Evolutionary conservation across 2,329 filamentous ascomycete species (phyloP), one percentile per base, ranked within the genome.

Genomic region (Karstenula rhodostoma): DNA sequence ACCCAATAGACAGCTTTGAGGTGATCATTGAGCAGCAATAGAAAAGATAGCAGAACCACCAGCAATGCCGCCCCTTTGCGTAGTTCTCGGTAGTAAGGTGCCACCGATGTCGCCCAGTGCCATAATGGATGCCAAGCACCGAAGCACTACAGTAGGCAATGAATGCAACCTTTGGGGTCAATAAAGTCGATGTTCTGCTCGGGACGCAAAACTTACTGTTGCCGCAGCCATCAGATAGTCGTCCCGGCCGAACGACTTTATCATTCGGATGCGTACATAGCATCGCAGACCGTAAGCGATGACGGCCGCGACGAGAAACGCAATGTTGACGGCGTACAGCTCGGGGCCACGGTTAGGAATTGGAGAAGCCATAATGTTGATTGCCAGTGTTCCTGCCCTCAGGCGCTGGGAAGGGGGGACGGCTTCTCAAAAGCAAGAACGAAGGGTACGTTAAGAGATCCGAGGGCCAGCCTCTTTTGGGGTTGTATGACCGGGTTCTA

Each of bases 211-310:
- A 63, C 72, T 64, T 56, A 77, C 75, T 40, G 66, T 67, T 19
- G 75, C 71, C 8, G 69, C 17, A 6, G 69, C 67, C 74, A 78
- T 78, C 6, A 78, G 60, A 61, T 70, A 77, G 57, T 78, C 75
- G 57, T 78, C 75, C 17, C 68, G 23, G 1, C 74, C 74, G 63
- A 77, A 78, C 1, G 71, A 72, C 58, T 73, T 75, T 5, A 78
- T 74, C 69, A 78, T 73, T 25, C 57, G 52, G 6, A 75, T 27
- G 13, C 75, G 70, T 22, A 76, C 74, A 57, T 68, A 74, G 48
- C 67, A 69, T 65, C 75, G 61, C 47, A 78, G 43, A 13, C 56
- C 29, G 47, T 72, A 74, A 1, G 75, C 67, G 27, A 72, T 56
- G 1, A 72, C 32, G 0, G 75, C 73, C 0, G 64, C 66, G 8